A percentile compares a stretch with the other conserved stretches of the same genome.
Evolutionary conservation across 1,284 basidiomycete genomes (phyloP).

Genomic region (Cystobasidium pallidum): DNA sequence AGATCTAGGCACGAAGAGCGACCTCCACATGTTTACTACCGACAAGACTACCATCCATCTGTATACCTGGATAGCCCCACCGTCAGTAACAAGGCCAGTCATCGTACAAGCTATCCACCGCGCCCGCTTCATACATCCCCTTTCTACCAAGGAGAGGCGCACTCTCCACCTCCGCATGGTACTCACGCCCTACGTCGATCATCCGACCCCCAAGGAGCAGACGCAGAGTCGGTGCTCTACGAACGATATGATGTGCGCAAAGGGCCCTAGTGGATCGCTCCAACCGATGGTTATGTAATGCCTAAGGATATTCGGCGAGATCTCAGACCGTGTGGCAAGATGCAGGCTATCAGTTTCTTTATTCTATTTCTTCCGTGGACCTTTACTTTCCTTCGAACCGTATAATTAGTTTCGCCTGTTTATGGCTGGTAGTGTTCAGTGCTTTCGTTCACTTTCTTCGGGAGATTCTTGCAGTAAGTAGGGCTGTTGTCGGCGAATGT

Average conservation of each 20-base stretch:
- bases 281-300: background rate
- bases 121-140: background rate
- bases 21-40: background rate
- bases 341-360: background rate
- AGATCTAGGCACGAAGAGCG: conserved; percentile 5
- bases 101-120: conserved; percentile 6
- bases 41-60: conserved; percentile 1
- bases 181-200: background rate
- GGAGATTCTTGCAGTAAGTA: too few relatives aligned
- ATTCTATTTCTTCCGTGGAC: background rate
- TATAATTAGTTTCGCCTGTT: conserved; percentile 7
- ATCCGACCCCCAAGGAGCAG: conserved; percentile 8
- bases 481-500: background rate
- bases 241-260: background rate
- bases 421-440: background rate
- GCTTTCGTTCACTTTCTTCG: background rate
- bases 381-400: background rate
- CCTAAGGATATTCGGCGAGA: background rate
- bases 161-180: conserved; percentile 7
- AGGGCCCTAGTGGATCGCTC: background rate
- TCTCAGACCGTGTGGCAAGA: background rate
- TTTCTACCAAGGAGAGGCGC: background rate
- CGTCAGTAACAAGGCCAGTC: background rate
- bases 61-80: conserved; percentile 18
- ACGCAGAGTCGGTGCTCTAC: background rate